Conservation (phyloP, 2,329 filamentous ascomycete genomes). For the Pseudogymnoascus sp. region DNA sequence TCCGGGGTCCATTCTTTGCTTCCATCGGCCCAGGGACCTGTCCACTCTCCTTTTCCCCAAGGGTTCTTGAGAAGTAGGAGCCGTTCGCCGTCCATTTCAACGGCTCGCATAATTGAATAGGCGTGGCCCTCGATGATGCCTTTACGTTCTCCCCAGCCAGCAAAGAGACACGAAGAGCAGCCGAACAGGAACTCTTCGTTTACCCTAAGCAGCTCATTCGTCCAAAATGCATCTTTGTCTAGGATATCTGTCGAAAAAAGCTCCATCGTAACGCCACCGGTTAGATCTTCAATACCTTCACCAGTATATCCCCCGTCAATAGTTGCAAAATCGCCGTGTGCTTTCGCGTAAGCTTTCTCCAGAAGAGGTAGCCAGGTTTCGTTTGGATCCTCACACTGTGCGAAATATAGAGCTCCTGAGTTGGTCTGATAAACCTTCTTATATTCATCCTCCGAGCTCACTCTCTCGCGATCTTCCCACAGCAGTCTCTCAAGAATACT, state of each 20-base stretch:
- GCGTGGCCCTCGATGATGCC: slow-evolving; percentile 52
- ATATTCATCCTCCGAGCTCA: slow-evolving; percentile 64
- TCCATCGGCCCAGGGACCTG: slow-evolving; percentile 49
- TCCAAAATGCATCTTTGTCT: slow-evolving; percentile 77
- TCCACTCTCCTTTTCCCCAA: slow-evolving; percentile 54
- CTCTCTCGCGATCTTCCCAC: slow-evolving; percentile 66
- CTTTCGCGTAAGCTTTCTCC: slow-evolving; percentile 79
- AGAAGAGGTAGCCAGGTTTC: slow-evolving; percentile 77
- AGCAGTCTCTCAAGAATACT: slow-evolving; percentile 66
- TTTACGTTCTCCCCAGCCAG: slow-evolving; percentile 50
- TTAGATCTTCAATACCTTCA: slow-evolving; percentile 51
- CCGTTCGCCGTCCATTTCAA: slow-evolving; percentile 42
- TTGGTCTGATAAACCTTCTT: slow-evolving; percentile 62
- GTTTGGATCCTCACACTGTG: slow-evolving; percentile 64
- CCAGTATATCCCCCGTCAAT: slow-evolving; percentile 64
- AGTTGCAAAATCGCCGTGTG: slow-evolving; percentile 65
- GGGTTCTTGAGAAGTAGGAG: slow-evolving; percentile 39
- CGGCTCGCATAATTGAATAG: slow-evolving; percentile 53
- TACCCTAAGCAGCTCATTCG: slow-evolving; percentile 60
- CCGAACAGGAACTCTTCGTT: slow-evolving; percentile 73
- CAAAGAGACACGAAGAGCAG: slow-evolving; percentile 57
- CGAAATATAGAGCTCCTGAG: slow-evolving; percentile 70
- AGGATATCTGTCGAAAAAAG: slow-evolving; percentile 63
- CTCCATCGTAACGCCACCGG: slow-evolving; percentile 62
- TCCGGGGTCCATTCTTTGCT: slow-evolving; percentile 54